Conservation (phyloP, 2,329 filamentous ascomycete species). For the Nemania sp. region DNA sequence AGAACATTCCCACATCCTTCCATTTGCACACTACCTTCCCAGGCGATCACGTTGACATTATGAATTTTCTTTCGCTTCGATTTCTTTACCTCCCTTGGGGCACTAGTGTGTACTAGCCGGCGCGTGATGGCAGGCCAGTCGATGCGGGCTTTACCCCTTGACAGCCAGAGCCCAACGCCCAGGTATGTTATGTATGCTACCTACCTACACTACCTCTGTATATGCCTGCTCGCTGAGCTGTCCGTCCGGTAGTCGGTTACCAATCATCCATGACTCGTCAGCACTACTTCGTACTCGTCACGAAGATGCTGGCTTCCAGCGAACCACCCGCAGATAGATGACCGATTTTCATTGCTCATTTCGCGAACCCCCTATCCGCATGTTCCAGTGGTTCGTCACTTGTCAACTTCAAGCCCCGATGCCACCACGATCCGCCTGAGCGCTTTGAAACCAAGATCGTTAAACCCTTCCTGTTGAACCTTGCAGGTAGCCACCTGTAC, state of each 20-base stretch:
- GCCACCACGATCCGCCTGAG: constrained; percentile 32
- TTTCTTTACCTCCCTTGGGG: constrained; percentile 11
- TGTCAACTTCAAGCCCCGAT: constrained; percentile 21
- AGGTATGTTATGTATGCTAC: constrained; percentile 5
- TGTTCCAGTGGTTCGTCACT: constrained; percentile 8
- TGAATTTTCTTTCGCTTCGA: constrained; percentile 12
- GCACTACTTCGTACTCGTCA: constrained; percentile 7
- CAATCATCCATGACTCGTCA: background rate
- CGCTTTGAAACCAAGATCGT: constrained; percentile 48
- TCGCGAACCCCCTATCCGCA: constrained; percentile 8
- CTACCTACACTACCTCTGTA: too few species aligned
- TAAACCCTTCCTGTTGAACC: constrained; percentile 69
- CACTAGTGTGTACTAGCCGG: constrained; percentile 16
- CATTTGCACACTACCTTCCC: constrained; percentile 30
- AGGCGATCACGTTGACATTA: constrained; percentile 31
- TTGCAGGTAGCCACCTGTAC: constrained; percentile 71
- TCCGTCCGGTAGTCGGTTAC: background rate
- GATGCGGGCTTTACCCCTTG: constrained; percentile 20
- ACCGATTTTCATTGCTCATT: background rate
- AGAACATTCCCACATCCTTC: constrained; percentile 4
- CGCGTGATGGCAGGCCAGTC: constrained; percentile 22
- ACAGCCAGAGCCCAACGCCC: constrained; percentile 6
- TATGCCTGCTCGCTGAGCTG: too few species aligned
- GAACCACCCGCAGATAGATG: constrained; percentile 5
- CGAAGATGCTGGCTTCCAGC: constrained; percentile 1